Evolutionary conservation across 768 basidiomycete species (phyloP).

Genomic region (Hericium rajendrae): DNA sequence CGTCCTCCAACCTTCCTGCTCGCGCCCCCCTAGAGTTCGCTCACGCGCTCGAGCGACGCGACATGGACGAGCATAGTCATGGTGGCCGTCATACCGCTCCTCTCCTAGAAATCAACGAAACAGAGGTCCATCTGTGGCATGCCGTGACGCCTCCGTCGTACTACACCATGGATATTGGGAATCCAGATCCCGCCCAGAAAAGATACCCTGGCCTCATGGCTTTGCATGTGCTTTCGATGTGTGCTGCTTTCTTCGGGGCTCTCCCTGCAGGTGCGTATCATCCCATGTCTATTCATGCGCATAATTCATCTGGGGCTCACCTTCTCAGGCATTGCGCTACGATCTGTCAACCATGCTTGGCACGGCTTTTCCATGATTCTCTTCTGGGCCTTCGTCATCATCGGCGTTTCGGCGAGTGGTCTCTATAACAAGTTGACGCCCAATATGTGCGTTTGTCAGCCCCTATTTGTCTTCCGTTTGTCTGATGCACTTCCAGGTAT

Average conservation of each 20-base stretch:
- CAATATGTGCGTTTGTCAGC: conserved; percentile 53
- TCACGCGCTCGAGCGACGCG: not conserved
- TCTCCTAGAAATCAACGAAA: conserved; percentile 64
- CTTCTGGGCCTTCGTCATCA: conserved; percentile 50
- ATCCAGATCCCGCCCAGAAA: conserved; percentile 29
- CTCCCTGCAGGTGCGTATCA: conserved; percentile 63
- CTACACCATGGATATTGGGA: conserved; percentile 70
- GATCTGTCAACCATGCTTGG: conserved; percentile 63
- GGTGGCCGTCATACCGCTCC: conserved; percentile 36
- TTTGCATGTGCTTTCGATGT: conserved; percentile 66
- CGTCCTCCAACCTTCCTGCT: not conserved
- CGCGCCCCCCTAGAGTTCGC: not conserved
- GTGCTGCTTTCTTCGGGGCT: conserved; percentile 70
- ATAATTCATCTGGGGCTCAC: not conserved
- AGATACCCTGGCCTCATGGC: conserved; percentile 65
- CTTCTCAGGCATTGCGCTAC: conserved; percentile 61
- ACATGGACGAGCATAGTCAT: conserved; percentile 35
- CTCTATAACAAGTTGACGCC: conserved; percentile 75
- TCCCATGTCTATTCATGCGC: not conserved
- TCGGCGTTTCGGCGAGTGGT: conserved; percentile 61
- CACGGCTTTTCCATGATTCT: conserved; percentile 46
- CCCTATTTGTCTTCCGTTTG: not conserved
- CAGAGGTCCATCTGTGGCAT: conserved; percentile 56
- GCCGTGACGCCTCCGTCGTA: conserved; percentile 71
- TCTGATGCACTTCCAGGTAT: conserved; percentile 40